A percentile compares a stretch with the other conserved stretches of the same genome.
phyloP scores from a whole-genome alignment of 306 rosid species.

The Trifolium repens region DNA sequence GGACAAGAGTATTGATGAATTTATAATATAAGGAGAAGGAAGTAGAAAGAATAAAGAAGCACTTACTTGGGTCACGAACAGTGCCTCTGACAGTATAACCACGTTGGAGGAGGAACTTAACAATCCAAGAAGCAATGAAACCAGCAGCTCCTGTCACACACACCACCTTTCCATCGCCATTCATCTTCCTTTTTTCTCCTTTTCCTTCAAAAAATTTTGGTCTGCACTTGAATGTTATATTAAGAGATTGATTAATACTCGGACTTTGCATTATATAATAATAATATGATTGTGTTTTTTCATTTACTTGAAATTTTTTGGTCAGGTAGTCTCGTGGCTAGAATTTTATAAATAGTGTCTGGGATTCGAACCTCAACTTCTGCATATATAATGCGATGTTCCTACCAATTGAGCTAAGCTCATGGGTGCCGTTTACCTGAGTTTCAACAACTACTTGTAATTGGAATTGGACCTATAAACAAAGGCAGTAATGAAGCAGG shows the following conservation, averaged over 20 bases:
- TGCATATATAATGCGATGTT: too few species aligned
- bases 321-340: too few species aligned
- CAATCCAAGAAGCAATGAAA: constrained; percentile 60
- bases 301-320: too few species aligned
- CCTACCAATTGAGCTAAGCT: too few species aligned
- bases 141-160: constrained; percentile 64
- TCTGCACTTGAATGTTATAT: not conserved
- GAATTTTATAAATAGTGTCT: too few species aligned
- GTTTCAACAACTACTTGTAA: too few species aligned
- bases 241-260: too few species aligned
- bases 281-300: too few species aligned
- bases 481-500: too few species aligned
- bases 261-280: not conserved
- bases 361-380: too few species aligned
- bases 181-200: constrained; percentile 35
- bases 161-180: constrained; percentile 37
- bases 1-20: not conserved
- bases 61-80: constrained; percentile 53
- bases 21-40: not conserved
- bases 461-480: too few species aligned
- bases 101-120: constrained; percentile 53
- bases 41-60: not conserved
- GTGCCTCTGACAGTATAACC: constrained; percentile 60
- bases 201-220: not conserved
- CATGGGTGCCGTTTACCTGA: too few species aligned